Evolutionary conservation across 2,329 filamentous ascomycete genomes (phyloP).

Genomic region (Penicillium capsulatum): DNA sequence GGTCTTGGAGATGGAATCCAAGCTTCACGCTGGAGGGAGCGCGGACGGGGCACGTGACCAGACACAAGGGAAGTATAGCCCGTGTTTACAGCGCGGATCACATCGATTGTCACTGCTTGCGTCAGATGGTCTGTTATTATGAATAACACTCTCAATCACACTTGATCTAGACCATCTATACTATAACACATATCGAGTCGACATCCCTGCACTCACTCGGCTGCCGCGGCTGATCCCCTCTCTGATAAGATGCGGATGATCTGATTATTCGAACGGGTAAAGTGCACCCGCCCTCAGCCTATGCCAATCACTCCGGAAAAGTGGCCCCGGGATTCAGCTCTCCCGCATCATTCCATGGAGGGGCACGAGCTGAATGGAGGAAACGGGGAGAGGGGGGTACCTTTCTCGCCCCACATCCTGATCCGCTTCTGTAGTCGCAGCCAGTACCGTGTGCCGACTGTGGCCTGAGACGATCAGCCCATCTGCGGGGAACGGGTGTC

Average conservation of each 20-base stretch:
- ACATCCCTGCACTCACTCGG: too few relatives aligned
- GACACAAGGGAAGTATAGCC: background rate
- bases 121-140: too few relatives aligned
- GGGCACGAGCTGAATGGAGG: background rate
- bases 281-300: constrained; percentile 2
- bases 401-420: constrained; percentile 10
- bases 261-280: background rate
- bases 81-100: too few relatives aligned
- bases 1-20: background rate
- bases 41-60: background rate
- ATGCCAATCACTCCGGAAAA: background rate
- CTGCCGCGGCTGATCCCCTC: too few relatives aligned
- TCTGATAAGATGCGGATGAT: too few relatives aligned
- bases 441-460: background rate
- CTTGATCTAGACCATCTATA: background rate
- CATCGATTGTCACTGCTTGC: too few relatives aligned
- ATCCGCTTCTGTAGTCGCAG: constrained; percentile 3
- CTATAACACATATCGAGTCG: too few relatives aligned
- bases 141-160: too few relatives aligned
- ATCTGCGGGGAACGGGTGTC: constrained; percentile 16
- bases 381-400: background rate
- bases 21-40: background rate
- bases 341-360: constrained; percentile 6
- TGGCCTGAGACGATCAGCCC: constrained; percentile 16
- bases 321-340: constrained; percentile 2